These are phyloP conservation scores for Lasiosphaeriaceae sp. DNA, from an alignment of 495 filamentous ascomycete genomes.

Conservation along the genomic window DNA sequence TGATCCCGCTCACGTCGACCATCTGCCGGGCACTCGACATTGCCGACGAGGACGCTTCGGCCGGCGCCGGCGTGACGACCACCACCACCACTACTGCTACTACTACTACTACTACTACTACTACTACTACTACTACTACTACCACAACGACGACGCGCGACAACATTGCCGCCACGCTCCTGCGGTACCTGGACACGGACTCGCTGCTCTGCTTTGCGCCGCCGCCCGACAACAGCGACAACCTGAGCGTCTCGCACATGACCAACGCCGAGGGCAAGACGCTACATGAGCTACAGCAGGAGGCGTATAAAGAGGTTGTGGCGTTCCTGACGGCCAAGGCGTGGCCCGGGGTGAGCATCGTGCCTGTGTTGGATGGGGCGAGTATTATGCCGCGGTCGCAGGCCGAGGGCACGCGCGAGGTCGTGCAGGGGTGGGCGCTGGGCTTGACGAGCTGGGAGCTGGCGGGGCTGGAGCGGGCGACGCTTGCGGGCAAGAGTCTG, in stretches of 20 bases:
- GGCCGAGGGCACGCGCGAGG: conserved; percentile 64
- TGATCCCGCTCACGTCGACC: conserved; percentile 87
- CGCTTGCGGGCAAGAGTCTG: conserved; percentile 82
- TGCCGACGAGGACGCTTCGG: conserved; percentile 50
- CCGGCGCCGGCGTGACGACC: no score
- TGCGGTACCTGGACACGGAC: conserved; percentile 90
- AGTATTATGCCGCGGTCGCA: conserved; percentile 71
- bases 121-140: no score
- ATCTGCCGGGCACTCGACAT: conserved; percentile 78
- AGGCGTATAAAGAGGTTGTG: conserved; percentile 62
- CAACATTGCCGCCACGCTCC: conserved; percentile 59
- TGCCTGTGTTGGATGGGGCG: conserved; percentile 66
- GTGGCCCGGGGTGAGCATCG: conserved; percentile 82
- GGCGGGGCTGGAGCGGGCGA: conserved; percentile 77
- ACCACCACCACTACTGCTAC: no score
- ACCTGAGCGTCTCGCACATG: conserved; percentile 19
- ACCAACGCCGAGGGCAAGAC: conserved; percentile 37
- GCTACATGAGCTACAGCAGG: conserved; percentile 69
- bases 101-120: no score
- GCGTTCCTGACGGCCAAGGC: conserved; percentile 63
- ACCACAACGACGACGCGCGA: conserved; percentile 42
- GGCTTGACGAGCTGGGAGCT: conserved; percentile 72
- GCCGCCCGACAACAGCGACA: conserved; percentile 35
- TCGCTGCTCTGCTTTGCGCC: conserved; percentile 91
- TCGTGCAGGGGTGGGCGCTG: conserved; percentile 75